These are phyloP conservation scores for Phylloporus sp. DNA, from an alignment of 1,284 basidiomycete species.

Conservation along the genomic window DNA sequence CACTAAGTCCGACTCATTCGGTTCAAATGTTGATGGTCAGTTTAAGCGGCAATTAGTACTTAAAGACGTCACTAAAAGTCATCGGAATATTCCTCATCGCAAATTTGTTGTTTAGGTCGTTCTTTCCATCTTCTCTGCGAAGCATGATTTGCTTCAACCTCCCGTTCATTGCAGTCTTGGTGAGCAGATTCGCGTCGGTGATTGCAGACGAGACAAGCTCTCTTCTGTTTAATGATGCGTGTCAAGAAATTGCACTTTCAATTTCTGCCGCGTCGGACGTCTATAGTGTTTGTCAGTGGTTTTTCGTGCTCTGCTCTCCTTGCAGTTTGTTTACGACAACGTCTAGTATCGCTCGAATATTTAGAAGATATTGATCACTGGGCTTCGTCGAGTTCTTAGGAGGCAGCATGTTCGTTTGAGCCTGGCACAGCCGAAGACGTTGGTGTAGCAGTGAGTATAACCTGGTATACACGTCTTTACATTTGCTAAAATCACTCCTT, in stretches of 20 bases:
- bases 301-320: neutral
- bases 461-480: neutral
- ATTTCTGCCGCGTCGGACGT: constrained; percentile 8
- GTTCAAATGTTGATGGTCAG: no score
- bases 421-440: constrained; percentile 14
- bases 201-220: neutral
- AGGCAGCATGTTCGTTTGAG: constrained; percentile 13
- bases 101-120: no score
- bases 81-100: no score
- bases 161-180: neutral
- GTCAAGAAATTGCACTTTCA: constrained; percentile 6
- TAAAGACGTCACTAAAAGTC: no score
- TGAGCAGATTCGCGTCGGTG: neutral
- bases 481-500: neutral
- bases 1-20: no score
- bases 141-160: neutral
- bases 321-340: neutral
- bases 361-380: constrained; percentile 10
- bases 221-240: neutral
- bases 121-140: neutral
- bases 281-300: constrained; percentile 4
- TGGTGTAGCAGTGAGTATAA: constrained; percentile 5
- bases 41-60: no score
- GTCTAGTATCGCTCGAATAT: constrained; percentile 5
- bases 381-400: constrained; percentile 8